Conservation (phyloP, 805 yeast genomes). For the Lipomyces orientalis region DNA sequence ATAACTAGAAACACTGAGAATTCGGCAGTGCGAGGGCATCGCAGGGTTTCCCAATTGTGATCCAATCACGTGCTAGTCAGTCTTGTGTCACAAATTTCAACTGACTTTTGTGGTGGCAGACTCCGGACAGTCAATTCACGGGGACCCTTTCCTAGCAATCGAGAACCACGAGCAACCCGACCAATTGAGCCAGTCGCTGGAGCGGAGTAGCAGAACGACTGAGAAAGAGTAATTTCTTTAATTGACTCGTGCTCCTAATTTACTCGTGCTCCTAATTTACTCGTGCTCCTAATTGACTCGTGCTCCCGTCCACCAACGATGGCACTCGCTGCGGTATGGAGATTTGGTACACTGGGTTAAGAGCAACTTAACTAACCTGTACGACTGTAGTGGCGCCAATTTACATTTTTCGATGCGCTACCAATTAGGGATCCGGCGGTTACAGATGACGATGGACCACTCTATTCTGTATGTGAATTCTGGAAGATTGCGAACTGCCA, state of each 20-base stretch:
- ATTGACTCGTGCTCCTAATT: neutral
- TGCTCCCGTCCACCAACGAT: conserved; percentile 4
- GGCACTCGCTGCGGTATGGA: conserved; percentile 24
- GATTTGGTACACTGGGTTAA: neutral
- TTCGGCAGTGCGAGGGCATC: neutral
- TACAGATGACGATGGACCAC: conserved; percentile 58
- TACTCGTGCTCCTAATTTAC: no score
- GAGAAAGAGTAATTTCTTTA: neutral
- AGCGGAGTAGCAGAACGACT: neutral
- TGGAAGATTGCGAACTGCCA: neutral
- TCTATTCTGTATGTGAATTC: conserved; percentile 59
- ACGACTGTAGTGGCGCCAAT: conserved; percentile 67
- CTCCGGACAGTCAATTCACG: neutral
- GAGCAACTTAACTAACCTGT: neutral
- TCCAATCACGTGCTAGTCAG: neutral
- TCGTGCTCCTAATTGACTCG: neutral
- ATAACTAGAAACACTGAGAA: neutral
- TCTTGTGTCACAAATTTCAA: neutral
- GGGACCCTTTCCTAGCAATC: neutral
- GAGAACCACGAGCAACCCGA: neutral
- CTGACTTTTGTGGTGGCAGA: neutral
- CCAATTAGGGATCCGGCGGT: conserved; percentile 85
- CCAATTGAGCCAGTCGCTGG: neutral
- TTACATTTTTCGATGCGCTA: conserved; percentile 80
- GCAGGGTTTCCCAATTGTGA: neutral